Base-by-base conservation (phyloP, 148 eudicot species). In the Dianthus caryophyllus region DNA sequence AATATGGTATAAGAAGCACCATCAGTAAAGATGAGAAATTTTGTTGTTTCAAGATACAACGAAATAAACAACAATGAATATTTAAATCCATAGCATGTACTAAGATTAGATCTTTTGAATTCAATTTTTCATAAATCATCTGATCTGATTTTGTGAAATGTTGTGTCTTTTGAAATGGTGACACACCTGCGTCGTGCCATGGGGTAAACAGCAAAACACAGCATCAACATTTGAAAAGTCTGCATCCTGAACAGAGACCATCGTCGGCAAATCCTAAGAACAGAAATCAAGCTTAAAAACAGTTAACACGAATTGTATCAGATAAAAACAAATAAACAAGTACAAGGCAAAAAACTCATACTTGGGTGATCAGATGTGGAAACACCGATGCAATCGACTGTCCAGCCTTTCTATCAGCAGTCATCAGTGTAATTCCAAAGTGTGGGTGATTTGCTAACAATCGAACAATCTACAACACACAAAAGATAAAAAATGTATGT, bases 341-440 rank as follows among this genome's bases (percentile, higher is more conserved):
- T 52, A 64, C 9, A 16, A 60, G 31, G 29, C 71, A 1, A 21
- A 29, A 38, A 13, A 36, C 1, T 24, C 82, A 53, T 76, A 92
- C 98, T 72, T 85, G 94, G 39, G 85, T 76, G 61, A 77, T 76
- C 83, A 92, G 71, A 80, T 92, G 98, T 64, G 98, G 98, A 71
- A 93, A 93, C 39, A 89, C 96, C 27, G 98, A 89, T 76, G 80
- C 95, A 73, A 93, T 80, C 15, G 98, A 83, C 76, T 93, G 96
- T 38, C 98, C 98, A 54, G 96, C 98, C 80, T 93, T 93, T 58
- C 98, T 89, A 79, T 93, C 96, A 47, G 98, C 98, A 66, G 98
- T 93, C 98, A 93, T 87, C 78, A 93, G 29, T 48, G 89, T 85
- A 61, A 87, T 87, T 71, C 82, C 77, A 64, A 84, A 89, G 54